Evolutionary conservation across 306 rosid species (phyloP).

Genomic region (Begonia peltatifolia): DNA sequence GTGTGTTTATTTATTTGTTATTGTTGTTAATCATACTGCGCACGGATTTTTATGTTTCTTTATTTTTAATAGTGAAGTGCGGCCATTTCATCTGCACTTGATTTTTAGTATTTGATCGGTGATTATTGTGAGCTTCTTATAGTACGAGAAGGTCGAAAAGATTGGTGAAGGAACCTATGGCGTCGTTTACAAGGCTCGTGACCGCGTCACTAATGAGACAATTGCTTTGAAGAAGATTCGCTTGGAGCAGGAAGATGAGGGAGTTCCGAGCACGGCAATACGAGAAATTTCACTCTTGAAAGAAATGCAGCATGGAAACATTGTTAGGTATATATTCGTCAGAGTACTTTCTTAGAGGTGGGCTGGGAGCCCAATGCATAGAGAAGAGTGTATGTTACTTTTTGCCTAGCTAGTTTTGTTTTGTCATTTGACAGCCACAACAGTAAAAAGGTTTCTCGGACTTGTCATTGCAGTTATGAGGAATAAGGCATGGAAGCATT

Average conservation of each 20-base stretch:
- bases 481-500: too few relatives aligned
- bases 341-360: background rate
- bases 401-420: too few relatives aligned
- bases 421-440: too few relatives aligned
- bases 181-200: background rate
- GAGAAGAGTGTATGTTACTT: background rate
- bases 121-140: slow-evolving; percentile 7
- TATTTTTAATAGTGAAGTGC: too few relatives aligned
- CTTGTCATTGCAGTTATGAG: too few relatives aligned
- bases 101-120: background rate
- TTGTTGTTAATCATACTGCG: background rate
- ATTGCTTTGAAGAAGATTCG: background rate
- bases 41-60: background rate
- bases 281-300: background rate
- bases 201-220: background rate
- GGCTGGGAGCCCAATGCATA: background rate
- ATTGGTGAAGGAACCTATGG: background rate
- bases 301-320: background rate
- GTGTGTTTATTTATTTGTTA: background rate
- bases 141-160: background rate
- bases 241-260: background rate
- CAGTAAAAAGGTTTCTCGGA: too few relatives aligned
- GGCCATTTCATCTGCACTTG: too few relatives aligned
- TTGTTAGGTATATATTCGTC: background rate
- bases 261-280: background rate